Conservation (phyloP, 306 rosid genomes). For the Rosa multiflora region DNA sequence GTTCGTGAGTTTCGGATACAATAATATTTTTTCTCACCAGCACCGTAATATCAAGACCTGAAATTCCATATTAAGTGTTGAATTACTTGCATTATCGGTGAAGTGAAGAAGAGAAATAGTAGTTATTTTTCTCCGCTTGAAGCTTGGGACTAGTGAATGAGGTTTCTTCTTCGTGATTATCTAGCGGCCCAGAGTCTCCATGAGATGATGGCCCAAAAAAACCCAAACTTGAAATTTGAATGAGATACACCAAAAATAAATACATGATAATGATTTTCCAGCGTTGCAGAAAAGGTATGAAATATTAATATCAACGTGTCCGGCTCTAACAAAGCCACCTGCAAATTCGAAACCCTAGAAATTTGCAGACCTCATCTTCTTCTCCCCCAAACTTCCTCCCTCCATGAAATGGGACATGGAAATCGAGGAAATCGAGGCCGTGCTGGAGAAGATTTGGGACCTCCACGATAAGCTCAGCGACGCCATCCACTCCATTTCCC, state of each 20-base stretch:
- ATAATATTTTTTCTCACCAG: too few relatives aligned
- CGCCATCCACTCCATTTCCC: constrained; percentile 83
- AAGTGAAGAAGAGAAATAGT: too few relatives aligned
- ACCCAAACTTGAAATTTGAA: background rate
- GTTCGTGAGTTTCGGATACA: too few relatives aligned
- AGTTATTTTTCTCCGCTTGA: too few relatives aligned
- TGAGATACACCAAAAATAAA: too few relatives aligned
- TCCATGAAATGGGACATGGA: constrained; percentile 89
- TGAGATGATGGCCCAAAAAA: background rate
- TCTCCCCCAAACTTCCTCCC: constrained; percentile 19
- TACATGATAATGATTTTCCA: background rate
- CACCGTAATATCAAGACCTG: too few relatives aligned
- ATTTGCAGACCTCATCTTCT: constrained; percentile 7
- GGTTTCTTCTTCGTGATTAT: too few relatives aligned
- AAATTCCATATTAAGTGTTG: too few relatives aligned
- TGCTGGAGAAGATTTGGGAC: constrained; percentile 91
- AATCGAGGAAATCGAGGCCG: constrained; percentile 75
- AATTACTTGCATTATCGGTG: too few relatives aligned
- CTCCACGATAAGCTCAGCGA: constrained; percentile 97
- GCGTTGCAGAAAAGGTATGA: background rate
- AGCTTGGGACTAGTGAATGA: too few relatives aligned
- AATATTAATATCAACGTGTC: background rate
- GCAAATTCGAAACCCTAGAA: constrained; percentile 25
- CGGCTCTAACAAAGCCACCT: background rate
- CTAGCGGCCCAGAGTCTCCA: background rate